phyloP scores from a whole-genome alignment of 225 moss, liverwort and hornwort species.

The Pseudoscleropodium purum region DNA sequence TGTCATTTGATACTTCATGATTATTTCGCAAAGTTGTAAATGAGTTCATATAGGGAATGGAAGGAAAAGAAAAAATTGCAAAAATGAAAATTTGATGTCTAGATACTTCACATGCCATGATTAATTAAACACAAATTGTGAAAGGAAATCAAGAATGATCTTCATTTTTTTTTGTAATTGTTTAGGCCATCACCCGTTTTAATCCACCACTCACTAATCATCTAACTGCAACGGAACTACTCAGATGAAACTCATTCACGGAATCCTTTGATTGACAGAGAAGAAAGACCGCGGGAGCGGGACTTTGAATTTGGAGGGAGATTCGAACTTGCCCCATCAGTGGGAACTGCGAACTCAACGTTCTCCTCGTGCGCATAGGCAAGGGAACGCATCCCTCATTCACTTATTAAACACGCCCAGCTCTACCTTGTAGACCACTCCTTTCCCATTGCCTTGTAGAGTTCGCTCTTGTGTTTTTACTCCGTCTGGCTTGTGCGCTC shows the following conservation, averaged over 20 bases:
- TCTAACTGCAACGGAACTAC: not conserved
- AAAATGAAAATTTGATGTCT: too few relatives aligned
- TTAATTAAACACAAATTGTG: too few relatives aligned
- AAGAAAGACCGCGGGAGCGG: not conserved
- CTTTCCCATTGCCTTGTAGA: too few relatives aligned
- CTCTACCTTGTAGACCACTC: accelerated
- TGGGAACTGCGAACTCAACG: not conserved
- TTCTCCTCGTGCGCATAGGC: not conserved
- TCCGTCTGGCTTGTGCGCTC: too few relatives aligned
- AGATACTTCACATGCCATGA: too few relatives aligned
- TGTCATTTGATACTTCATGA: too few relatives aligned
- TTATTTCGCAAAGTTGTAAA: too few relatives aligned
- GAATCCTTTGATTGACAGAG: not conserved
- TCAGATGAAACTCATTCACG: not conserved
- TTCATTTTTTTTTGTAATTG: not conserved
- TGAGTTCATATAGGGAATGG: too few relatives aligned
- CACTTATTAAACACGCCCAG: not conserved
- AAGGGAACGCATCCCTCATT: not conserved
- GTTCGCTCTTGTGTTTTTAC: accelerated
- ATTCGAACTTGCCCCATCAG: not conserved
- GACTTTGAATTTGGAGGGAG: conserved; percentile 12
- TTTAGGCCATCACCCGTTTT: not conserved
- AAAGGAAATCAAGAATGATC: too few relatives aligned
- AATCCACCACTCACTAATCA: not conserved
- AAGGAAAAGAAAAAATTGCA: too few relatives aligned